Base-by-base conservation (phyloP, 352 stramenopile species). In the Globisporangium abappressorium region DNA sequence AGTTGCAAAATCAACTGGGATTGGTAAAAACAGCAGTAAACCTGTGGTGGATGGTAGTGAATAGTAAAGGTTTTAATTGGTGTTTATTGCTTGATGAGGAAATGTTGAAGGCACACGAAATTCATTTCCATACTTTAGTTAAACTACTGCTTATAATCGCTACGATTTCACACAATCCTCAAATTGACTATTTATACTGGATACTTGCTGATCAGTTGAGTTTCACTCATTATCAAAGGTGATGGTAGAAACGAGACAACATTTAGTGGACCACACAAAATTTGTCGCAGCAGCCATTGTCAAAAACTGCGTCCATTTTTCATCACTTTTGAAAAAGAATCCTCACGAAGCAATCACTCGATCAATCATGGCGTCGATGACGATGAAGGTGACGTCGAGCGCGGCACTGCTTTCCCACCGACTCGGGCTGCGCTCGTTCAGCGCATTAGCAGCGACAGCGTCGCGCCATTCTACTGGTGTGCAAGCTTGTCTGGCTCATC, bases 341-440 rank as follows among this genome's bases (percentile, higher is more conserved):
- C 33, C 11, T 28, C 28, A 26, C 28, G 8, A 60, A 60, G 26
- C 53, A 33, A 33, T 33, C 30, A 33, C 30, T 33, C 30, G 26
- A 28, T 26, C 26, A 15, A 43, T 20, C 5, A 60, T 46, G 54
- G 24, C 28, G 30, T 30, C 30, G 1, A 60, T 30, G 28, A 46
- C 28, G n/a, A 46, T n/a, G 18, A 30, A 11, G 56, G 43, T 49
- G 33, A 5, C 7, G 2, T 7, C 56, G 20, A 57, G 24, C 26
- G 59, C 43, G n/a, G 46, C 30, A 6, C 47, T 65, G 28, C 47
- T 58, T 12, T 65, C 60, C 28, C 47, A 34, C 47, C 46, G 46
- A 57, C 46, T 65, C 12, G 60, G 28, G 20, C 20, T 24, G 22
- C 60, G 30, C 30, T 46, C 60, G n/a, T 2, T 33, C 9, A 47